These are phyloP conservation scores for Aspergillus bridgeri DNA, from an alignment of 495 filamentous ascomycete genomes.

Conservation along the genomic window DNA sequence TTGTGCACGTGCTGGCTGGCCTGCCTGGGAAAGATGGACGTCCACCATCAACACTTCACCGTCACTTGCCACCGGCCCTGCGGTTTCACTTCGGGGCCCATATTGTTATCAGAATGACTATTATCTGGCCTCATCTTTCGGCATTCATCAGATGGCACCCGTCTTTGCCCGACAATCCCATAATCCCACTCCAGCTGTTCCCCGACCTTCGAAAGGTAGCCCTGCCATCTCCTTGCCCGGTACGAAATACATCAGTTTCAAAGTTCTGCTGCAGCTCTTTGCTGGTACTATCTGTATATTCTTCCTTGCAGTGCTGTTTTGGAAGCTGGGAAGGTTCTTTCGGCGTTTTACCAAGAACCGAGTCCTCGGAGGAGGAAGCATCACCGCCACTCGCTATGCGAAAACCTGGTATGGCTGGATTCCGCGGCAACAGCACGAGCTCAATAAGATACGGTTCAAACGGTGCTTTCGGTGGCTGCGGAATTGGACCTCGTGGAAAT, in stretches of 20 bases:
- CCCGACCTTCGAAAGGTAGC: slow-evolving; percentile 18
- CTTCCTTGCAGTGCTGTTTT: slow-evolving; percentile 36
- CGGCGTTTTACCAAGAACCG: slow-evolving; percentile 33
- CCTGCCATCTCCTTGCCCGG: slow-evolving; percentile 15
- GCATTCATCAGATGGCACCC: slow-evolving; percentile 31
- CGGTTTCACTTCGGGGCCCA: not conserved
- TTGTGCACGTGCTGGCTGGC: not conserved
- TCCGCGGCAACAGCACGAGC: slow-evolving; percentile 28
- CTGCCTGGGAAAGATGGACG: not conserved
- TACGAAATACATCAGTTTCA: slow-evolving; percentile 24
- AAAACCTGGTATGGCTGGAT: slow-evolving; percentile 50
- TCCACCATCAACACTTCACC: not conserved
- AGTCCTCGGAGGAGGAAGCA: slow-evolving; percentile 33
- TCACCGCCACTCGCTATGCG: slow-evolving; percentile 31
- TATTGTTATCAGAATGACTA: slow-evolving; percentile 26
- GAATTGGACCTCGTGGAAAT: slow-evolving; percentile 35
- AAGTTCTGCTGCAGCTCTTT: slow-evolving; percentile 35
- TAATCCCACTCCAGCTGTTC: slow-evolving; percentile 19
- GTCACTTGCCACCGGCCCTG: not conserved
- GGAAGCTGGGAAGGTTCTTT: slow-evolving; percentile 39
- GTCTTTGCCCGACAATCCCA: slow-evolving; percentile 28
- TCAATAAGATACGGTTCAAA: slow-evolving; percentile 25
- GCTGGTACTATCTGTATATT: slow-evolving; percentile 39
- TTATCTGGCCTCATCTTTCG: not conserved
- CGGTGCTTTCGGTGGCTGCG: slow-evolving; percentile 17